These are phyloP conservation scores for Spinacia oleracea DNA, from an alignment of 179 eudicot genomes.

Conservation along the genomic window DNA sequence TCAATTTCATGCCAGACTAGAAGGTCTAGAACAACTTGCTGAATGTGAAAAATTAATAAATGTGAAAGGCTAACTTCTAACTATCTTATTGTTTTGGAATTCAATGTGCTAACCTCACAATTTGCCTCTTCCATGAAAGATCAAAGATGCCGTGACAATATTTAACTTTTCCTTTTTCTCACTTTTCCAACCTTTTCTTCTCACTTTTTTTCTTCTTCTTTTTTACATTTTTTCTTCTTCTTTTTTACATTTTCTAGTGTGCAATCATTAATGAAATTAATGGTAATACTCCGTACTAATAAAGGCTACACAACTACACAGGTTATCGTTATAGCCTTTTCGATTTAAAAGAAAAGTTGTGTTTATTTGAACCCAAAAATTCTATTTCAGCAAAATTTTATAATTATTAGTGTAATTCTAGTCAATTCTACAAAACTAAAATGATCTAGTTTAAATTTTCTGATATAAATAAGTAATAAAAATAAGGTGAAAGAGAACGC, in stretches of 20 bases:
- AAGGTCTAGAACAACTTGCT: too few relatives aligned
- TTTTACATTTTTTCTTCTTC: neutral
- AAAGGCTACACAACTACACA: too few relatives aligned
- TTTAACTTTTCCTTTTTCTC: constrained; percentile 5
- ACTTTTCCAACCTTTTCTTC: neutral
- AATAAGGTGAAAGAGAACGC: too few relatives aligned
- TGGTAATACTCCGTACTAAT: neutral
- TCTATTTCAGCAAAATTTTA: too few relatives aligned
- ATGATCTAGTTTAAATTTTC: too few relatives aligned
- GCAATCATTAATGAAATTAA: neutral
- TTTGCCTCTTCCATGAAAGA: neutral
- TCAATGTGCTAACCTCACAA: constrained; percentile 12
- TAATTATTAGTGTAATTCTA: too few relatives aligned
- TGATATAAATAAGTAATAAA: too few relatives aligned
- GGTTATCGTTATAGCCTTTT: too few relatives aligned
- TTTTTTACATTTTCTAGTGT: neutral
- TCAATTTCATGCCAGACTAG: too few relatives aligned
- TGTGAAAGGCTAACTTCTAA: constrained; percentile 16
- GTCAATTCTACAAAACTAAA: too few relatives aligned
- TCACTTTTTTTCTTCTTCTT: neutral
- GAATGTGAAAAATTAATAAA: constrained; percentile 14
- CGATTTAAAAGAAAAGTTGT: neutral
- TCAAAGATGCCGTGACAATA: constrained; percentile 25
- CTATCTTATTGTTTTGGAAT: constrained; percentile 9
- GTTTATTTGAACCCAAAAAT: neutral